These are phyloP conservation scores for Grosmannia serpens DNA, from an alignment of 2,329 filamentous ascomycete genomes.

Conservation along the genomic window DNA sequence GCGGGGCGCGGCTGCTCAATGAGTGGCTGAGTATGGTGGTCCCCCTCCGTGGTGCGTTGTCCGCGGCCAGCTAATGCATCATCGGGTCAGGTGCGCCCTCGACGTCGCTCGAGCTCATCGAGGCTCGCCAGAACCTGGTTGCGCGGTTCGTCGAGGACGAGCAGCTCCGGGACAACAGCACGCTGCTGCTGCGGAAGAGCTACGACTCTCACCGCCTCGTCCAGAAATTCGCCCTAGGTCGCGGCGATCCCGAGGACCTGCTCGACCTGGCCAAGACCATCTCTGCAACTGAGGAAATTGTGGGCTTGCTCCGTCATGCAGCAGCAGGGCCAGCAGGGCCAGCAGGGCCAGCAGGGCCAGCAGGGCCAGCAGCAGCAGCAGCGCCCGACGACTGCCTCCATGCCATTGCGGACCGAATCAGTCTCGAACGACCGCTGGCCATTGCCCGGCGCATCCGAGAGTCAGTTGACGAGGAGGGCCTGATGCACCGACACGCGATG, in stretches of 20 bases:
- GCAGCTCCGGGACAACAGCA: conserved; percentile 58
- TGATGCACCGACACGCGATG: conserved; percentile 67
- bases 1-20: conserved; percentile 72
- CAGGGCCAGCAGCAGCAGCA: not conserved
- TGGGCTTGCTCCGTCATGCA: conserved; percentile 27
- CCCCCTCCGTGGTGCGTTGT: not conserved
- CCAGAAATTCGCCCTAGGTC: conserved; percentile 86
- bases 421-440: conserved; percentile 52
- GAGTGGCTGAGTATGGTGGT: conserved; percentile 56
- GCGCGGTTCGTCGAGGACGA: conserved; percentile 57
- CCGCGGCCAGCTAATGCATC: not conserved
- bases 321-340: not conserved
- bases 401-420: conserved; percentile 44
- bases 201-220: conserved; percentile 82
- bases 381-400: conserved; percentile 24
- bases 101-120: conserved; percentile 71
- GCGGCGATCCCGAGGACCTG: conserved; percentile 86
- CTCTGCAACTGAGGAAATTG: conserved; percentile 56
- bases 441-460: conserved; percentile 61
- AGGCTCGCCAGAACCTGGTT: conserved; percentile 70
- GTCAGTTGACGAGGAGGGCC: conserved; percentile 85
- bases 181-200: conserved; percentile 57
- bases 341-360: not conserved
- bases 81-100: conserved; percentile 51
- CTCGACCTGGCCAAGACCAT: conserved; percentile 76